Base-by-base conservation (phyloP, 1,284 basidiomycete species). In the Flammula alnicola region DNA sequence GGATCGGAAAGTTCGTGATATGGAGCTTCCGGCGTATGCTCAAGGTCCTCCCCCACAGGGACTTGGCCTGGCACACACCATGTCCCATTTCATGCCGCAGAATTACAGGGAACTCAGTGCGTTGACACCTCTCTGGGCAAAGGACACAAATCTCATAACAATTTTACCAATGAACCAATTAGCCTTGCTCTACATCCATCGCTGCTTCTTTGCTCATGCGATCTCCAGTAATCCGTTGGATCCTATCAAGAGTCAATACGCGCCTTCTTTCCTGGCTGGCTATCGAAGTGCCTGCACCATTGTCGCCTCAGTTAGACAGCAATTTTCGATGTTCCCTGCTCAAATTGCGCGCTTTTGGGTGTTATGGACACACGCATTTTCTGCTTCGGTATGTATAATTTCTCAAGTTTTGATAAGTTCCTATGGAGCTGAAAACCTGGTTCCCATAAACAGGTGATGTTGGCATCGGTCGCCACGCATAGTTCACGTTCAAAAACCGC, bases 401-500 rank as follows among this genome's bases (percentile, higher is more conserved):
- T 41, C 40, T 45, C 19, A 45, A 42, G 22, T 29, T 16, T 14
- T 46, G 16, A 27, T 5, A 39, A n/a, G 37, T 52, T n/a, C n/a
- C n/a, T 26, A 33, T 47, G 6, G 11, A 14, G 10, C 19, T 39
- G 25, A n/a, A 14, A 9, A 38, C 8, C 35, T 2, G 36, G 5
- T 36, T 52, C n/a, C n/a, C n/a, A n/a, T n/a, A n/a, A n/a, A n/a
- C n/a, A 87, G 85, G 79, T 87, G 26, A 84, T 89, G 83, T 63
- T 89, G 37, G 79, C 82, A 5, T 83, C 84, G 5, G 76, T 88
- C 4, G 83, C 86, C 1, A 87, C 81, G n/a, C 81, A 83, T 46
- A 78, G 81, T 29, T 75, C 80, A 5, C 73, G 73, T 25, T 84
- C 80, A 1, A 86, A 83, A 63, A 81, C 84, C 23, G 84, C 86